Percentiles rank a stretch among this genome's conserved stretches.
These are phyloP conservation scores for Vitis amurensis DNA, from an alignment of 164 flowering plant species.

Conservation along the genomic window DNA sequence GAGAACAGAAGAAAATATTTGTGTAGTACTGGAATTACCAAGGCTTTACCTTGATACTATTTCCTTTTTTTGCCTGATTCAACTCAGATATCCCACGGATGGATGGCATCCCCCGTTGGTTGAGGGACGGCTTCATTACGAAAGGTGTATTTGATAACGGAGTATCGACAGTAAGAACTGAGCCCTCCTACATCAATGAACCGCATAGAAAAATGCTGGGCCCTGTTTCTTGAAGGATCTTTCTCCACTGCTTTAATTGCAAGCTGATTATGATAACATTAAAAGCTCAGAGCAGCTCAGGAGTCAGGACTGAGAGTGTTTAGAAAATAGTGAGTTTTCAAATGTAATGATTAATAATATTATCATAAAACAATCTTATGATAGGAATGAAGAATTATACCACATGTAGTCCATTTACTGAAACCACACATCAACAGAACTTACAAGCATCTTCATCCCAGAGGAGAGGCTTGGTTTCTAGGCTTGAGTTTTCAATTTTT, in stretches of 20 bases:
- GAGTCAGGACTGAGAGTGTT: no score
- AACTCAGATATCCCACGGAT: conserved; percentile 30
- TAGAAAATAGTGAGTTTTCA: no score
- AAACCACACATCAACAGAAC: no score
- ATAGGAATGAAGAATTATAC: no score
- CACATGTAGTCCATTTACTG: no score
- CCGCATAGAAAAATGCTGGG: conserved; percentile 68
- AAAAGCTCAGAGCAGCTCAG: neutral
- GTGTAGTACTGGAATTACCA: neutral
- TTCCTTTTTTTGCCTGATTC: conserved; percentile 37
- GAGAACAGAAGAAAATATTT: neutral
- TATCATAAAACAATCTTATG: no score
- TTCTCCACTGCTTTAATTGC: conserved; percentile 71
- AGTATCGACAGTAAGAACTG: conserved; percentile 44
- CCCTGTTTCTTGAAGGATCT: conserved; percentile 51
- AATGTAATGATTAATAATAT: no score
- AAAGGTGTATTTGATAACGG: conserved; percentile 42
- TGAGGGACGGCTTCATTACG: conserved; percentile 38
- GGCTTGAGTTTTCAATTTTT: no score
- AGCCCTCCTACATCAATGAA: conserved; percentile 55
- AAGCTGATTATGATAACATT: conserved; percentile 42
- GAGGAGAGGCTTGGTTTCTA: no score
- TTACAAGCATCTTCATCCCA: no score
- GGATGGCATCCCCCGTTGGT: conserved; percentile 38
- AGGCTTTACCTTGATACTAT: conserved; percentile 12